Evolutionary conservation across 2,329 filamentous ascomycete genomes (phyloP).

Genomic region (Diaporthe citriasiana): DNA sequence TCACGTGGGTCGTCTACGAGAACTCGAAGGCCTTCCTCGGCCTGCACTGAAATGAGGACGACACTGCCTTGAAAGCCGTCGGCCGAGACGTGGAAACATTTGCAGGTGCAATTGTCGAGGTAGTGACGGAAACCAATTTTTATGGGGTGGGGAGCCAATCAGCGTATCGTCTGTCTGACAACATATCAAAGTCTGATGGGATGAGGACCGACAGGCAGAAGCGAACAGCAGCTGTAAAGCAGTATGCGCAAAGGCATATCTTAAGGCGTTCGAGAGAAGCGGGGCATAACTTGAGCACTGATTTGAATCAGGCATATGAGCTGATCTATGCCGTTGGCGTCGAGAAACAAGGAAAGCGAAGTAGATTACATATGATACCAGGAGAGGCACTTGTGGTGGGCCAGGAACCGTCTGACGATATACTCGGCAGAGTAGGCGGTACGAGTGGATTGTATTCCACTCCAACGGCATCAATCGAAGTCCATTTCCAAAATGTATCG

Average conservation of each 20-base stretch:
- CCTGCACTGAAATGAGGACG: constrained; percentile 56
- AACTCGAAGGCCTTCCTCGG: constrained; percentile 83
- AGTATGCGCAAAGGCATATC: constrained; percentile 34
- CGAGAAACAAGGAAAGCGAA: constrained; percentile 32
- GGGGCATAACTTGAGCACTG: constrained; percentile 34
- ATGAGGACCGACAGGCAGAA: background rate
- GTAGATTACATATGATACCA: constrained; percentile 39
- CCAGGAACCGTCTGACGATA: constrained; percentile 1
- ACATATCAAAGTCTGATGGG: background rate
- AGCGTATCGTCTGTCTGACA: no score
- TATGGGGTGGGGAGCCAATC: background rate
- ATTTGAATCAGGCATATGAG: constrained; percentile 33
- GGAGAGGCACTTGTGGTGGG: constrained; percentile 27
- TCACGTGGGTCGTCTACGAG: constrained; percentile 94
- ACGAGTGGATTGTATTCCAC: constrained; percentile 3
- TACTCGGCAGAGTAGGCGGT: constrained; percentile 25
- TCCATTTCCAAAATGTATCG: background rate
- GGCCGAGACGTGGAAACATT: background rate
- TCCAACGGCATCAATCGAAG: constrained; percentile 14
- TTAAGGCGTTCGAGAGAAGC: constrained; percentile 35
- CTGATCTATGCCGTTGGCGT: constrained; percentile 36
- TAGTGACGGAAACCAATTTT: background rate
- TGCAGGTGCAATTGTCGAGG: background rate
- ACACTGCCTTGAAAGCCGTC: background rate
- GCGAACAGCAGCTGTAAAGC: constrained; percentile 20